Conservation (phyloP, 495 filamentous ascomycete genomes). For the Terfezia boudieri region DNA sequence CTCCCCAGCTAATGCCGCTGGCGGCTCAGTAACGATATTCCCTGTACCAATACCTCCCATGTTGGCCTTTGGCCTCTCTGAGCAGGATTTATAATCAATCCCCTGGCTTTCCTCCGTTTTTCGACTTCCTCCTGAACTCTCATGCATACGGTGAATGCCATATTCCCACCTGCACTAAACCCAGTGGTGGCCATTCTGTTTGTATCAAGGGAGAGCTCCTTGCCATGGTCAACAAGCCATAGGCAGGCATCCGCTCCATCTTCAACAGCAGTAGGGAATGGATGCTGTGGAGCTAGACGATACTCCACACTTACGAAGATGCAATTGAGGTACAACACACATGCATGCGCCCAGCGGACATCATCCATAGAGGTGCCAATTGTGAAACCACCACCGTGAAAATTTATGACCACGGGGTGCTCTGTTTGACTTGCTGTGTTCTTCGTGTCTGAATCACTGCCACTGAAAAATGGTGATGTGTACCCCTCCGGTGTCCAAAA, state of each 20-base stretch:
- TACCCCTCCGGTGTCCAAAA: slow-evolving; percentile 56
- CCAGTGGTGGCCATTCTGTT: slow-evolving; percentile 50
- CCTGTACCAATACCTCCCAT: slow-evolving; percentile 9
- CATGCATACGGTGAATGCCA: slow-evolving; percentile 59
- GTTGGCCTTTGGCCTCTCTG: slow-evolving; percentile 3
- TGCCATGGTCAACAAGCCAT: slow-evolving; percentile 37
- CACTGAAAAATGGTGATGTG: not conserved
- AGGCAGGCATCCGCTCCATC: slow-evolving; percentile 51
- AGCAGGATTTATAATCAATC: not conserved
- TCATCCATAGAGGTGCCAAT: slow-evolving; percentile 50
- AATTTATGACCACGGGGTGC: slow-evolving; percentile 44
- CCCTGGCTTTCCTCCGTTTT: slow-evolving; percentile 9
- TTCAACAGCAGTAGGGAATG: slow-evolving; percentile 55
- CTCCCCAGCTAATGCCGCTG: not conserved
- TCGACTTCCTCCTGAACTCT: slow-evolving; percentile 30
- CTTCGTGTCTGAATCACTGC: not conserved
- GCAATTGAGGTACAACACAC: slow-evolving; percentile 33
- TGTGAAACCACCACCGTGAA: slow-evolving; percentile 62
- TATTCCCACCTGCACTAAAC: slow-evolving; percentile 75
- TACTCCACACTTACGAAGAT: slow-evolving; percentile 51
- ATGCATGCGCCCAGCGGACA: slow-evolving; percentile 38
- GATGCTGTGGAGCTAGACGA: slow-evolving; percentile 52
- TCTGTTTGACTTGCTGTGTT: not conserved
- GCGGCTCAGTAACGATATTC: not conserved
- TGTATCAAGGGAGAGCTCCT: slow-evolving; percentile 33